Evolutionary conservation across 129 eudicot genomes (phyloP).

Genomic region (Flaveria brownii): DNA sequence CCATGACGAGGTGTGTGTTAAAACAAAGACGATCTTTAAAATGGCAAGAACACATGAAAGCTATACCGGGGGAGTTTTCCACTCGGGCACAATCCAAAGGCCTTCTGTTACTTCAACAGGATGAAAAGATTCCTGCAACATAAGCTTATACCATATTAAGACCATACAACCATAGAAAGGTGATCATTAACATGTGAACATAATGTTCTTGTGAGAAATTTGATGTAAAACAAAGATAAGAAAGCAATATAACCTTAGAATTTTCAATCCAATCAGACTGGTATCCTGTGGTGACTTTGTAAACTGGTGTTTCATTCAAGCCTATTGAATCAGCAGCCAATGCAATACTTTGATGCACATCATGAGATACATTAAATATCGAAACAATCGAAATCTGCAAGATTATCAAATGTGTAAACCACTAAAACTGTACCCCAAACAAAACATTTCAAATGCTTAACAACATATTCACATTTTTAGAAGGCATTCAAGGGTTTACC

Average conservation of each 20-base stretch:
- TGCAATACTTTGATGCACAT: conserved; percentile 66
- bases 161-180: background rate
- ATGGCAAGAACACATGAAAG: conserved; percentile 10
- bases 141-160: conserved; percentile 15
- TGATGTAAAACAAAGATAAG: background rate
- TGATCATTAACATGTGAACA: conserved; percentile 7
- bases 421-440: no score
- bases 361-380: conserved; percentile 54
- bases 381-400: conserved; percentile 78
- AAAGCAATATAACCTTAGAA: conserved; percentile 45
- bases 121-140: conserved; percentile 73
- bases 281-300: conserved; percentile 59
- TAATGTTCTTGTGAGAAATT: background rate
- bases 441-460: background rate
- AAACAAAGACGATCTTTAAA: conserved; percentile 5
- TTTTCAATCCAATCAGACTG: conserved; percentile 81
- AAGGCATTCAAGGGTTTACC: conserved; percentile 33
- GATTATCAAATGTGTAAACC: background rate
- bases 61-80: conserved; percentile 84
- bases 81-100: conserved; percentile 92
- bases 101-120: conserved; percentile 77
- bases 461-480: no score
- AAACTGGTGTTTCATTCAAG: conserved; percentile 61
- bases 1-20: background rate
- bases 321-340: conserved; percentile 80